Evolutionary conservation across 192 early-diverging fungal species (phyloP).

Genomic region (Umbelopsis sp.): DNA sequence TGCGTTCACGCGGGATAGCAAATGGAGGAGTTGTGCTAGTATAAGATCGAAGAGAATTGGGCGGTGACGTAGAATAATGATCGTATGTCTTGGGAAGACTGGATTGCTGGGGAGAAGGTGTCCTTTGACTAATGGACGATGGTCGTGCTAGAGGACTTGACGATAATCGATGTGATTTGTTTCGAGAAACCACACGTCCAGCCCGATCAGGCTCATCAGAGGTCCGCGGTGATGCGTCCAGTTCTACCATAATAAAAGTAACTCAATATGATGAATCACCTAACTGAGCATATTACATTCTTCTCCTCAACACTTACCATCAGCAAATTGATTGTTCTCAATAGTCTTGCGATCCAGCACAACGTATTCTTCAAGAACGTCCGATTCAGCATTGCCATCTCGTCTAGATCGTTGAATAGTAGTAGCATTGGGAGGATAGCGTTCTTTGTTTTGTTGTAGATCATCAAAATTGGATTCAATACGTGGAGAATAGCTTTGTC

Average conservation of each 20-base stretch:
- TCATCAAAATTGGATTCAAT: background rate
- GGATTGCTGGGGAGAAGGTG: background rate
- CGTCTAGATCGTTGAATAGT: background rate
- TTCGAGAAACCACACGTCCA: background rate
- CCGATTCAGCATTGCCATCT: conserved; percentile 44
- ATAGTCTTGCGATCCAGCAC: conserved; percentile 71
- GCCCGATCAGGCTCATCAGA: background rate
- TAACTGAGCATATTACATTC: too few relatives aligned
- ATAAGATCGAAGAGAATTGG: conserved; percentile 13
- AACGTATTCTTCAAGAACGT: conserved; percentile 72
- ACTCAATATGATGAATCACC: background rate
- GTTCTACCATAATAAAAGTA: conserved; percentile 22
- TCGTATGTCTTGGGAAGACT: background rate
- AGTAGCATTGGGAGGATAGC: conserved; percentile 14
- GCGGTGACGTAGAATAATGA: background rate
- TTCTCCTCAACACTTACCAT: conserved; percentile 45
- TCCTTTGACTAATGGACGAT: background rate
- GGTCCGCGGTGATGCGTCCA: conserved; percentile 27
- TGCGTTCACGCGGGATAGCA: conserved; percentile 27
- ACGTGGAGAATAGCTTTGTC: conserved; percentile 6
- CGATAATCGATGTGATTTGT: background rate
- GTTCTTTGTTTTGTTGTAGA: background rate
- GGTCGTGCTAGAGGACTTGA: conserved; percentile 2
- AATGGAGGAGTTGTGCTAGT: conserved; percentile 27
- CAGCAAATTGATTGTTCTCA: conserved; percentile 76